Percentiles rank a stretch among this genome's conserved stretches.
Conservation (phyloP, 139 green algal species). For the Astrephomene gubernaculifera region DNA sequence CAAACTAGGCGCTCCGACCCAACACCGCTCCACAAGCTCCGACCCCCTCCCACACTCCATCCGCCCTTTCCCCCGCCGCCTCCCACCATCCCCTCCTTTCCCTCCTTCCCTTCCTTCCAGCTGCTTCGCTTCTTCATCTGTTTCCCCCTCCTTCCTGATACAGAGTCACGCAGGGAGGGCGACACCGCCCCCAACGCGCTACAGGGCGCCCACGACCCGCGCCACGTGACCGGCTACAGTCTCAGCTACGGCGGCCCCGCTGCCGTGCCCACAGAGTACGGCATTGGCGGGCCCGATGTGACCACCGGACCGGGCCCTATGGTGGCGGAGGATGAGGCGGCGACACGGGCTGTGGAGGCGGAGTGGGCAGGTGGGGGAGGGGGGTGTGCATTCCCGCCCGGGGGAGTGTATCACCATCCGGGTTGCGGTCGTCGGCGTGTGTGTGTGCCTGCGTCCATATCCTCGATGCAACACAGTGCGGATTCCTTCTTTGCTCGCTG, state of each 20-base stretch:
- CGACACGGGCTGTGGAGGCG: background rate
- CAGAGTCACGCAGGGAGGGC: background rate
- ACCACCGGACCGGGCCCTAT: background rate
- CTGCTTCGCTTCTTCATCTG: too few species aligned
- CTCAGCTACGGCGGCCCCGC: constrained; percentile 9
- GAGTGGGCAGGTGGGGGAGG: background rate
- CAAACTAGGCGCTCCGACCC: too few species aligned
- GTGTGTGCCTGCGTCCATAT: background rate
- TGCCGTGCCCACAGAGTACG: background rate
- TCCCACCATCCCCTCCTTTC: too few species aligned
- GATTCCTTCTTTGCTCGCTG: background rate
- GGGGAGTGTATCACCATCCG: background rate
- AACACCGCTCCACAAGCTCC: too few species aligned
- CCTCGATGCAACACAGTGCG: background rate
- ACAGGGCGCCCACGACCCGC: background rate
- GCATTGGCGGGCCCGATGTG: background rate
- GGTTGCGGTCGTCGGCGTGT: background rate
- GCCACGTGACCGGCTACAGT: constrained; percentile 7
- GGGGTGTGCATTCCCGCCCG: background rate
- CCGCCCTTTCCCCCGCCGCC: too few species aligned
- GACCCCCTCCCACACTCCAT: too few species aligned
- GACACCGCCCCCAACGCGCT: background rate
- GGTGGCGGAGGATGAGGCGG: background rate
- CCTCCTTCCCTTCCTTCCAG: too few species aligned
- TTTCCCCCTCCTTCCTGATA: too few species aligned